Evolutionary conservation across 2,329 filamentous ascomycete species (phyloP), one percentile per base, ranked within the genome.

Genomic region (Fusarium hostae): DNA sequence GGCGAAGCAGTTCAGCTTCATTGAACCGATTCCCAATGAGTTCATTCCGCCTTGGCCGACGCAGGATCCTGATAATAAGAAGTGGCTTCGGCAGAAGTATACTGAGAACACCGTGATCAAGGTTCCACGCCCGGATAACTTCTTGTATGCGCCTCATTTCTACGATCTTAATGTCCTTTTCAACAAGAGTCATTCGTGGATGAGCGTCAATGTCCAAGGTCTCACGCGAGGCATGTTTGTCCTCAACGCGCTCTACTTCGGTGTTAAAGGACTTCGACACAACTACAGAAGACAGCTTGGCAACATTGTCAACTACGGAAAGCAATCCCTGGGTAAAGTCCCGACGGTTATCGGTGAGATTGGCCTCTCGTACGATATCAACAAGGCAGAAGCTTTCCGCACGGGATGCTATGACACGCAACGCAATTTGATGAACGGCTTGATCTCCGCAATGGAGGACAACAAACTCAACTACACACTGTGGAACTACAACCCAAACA

Each of bases 71-170:
- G 61, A 72, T 5, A 58, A 58, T 32, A 51, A 51, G 43, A 63
- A 66, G 15, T 70, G 54, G 52, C 39, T 37, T 1, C 30, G 35
- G 24, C 76, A 77, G 30, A 71, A 48, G 4, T 79, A 81, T 55
- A 76, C 76, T 30, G 77, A 70, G 40, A 75, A 73, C 35, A 79
- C 75, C 0, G 67, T 77, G 37, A 77, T 81, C 9, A 65, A 73
- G 5, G 67, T 73, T 11, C 66, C 68, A 15, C 78, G 76, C 15
- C 81, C 77, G 3, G 50, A 41, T 15, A 81, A 79, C 66, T 67
- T 84, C n/a, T 81, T 83, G 16, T 84, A 82, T 51, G 81, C 82
- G 1, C 82, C 82, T 9, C 82, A 84, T 63, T 84, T 83, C 63
- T 84, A 84, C 63, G 82, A 84, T 43, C 78, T 84, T 22, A 82